A percentile compares a stretch with the other conserved stretches of the same genome.
Conservation (phyloP, 768 basidiomycete genomes). For the Tephrocybe rancida region DNA sequence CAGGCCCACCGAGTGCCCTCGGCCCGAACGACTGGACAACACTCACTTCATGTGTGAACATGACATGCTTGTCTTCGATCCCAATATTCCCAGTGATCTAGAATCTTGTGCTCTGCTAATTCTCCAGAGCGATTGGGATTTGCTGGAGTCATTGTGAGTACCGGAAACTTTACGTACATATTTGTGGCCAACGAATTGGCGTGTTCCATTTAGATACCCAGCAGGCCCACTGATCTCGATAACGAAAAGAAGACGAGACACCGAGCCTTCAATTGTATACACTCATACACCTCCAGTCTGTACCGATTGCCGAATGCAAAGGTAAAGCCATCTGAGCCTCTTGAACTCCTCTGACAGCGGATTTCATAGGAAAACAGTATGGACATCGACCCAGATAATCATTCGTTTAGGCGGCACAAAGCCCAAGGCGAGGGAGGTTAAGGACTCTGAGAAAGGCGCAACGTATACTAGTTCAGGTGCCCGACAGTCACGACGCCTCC, state of each 20-base stretch:
- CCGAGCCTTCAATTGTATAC: slow-evolving; percentile 36
- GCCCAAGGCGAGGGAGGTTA: slow-evolving; percentile 15
- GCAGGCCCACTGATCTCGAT: slow-evolving; percentile 56
- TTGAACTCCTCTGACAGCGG: not conserved
- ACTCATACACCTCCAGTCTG: slow-evolving; percentile 58
- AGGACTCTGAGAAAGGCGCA: slow-evolving; percentile 14
- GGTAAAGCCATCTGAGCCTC: slow-evolving; percentile 35
- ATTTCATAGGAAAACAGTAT: slow-evolving; percentile 50
- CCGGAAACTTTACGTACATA: not conserved
- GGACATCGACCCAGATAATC: slow-evolving; percentile 62
- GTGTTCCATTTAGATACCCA: slow-evolving; percentile 49
- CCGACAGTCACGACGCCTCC: slow-evolving; percentile 74
- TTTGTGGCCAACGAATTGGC: not conserved
- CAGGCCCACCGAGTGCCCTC: slow-evolving; percentile 51
- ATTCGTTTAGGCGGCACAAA: slow-evolving; percentile 42
- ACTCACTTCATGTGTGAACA: slow-evolving; percentile 69
- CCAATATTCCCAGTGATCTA: slow-evolving; percentile 60
- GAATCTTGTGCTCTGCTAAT: slow-evolving; percentile 60
- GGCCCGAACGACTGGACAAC: slow-evolving; percentile 69
- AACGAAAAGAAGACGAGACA: slow-evolving; percentile 34
- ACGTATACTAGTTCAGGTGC: slow-evolving; percentile 40
- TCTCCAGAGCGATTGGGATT: slow-evolving; percentile 65
- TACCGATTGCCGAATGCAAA: slow-evolving; percentile 57
- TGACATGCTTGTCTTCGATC: slow-evolving; percentile 62
- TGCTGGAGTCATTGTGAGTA: slow-evolving; percentile 58